Percentiles rank a stretch among this genome's conserved stretches.
Evolutionary conservation across 768 basidiomycete species (phyloP).

Genomic region (Trametes villosa): DNA sequence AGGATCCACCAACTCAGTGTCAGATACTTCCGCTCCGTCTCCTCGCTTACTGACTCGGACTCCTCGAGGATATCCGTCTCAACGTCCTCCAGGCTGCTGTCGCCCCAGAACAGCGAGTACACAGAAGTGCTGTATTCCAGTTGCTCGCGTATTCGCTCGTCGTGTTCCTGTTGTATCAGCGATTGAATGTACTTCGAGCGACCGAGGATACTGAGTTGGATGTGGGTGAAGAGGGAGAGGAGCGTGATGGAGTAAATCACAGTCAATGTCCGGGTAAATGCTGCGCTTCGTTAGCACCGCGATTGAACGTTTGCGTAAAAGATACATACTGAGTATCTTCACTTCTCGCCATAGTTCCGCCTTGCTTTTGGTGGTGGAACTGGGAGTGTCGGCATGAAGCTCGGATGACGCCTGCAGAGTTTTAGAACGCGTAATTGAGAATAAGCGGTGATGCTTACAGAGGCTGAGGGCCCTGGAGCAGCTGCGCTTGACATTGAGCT

Average conservation of each 20-base stretch:
- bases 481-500: conserved; percentile 40
- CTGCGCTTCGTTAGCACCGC: conserved; percentile 42
- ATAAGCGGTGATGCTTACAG: conserved; percentile 18
- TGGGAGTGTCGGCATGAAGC: conserved; percentile 8
- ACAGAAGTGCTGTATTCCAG: conserved; percentile 47
- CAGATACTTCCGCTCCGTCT: conserved; percentile 78
- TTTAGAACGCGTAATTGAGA: too few relatives aligned
- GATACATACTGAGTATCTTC: conserved; percentile 75
- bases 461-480: conserved; percentile 19
- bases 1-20: conserved; percentile 93
- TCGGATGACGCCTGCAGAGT: conserved; percentile 34
- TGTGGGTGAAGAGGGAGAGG: conserved; percentile 81
- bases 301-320: not conserved
- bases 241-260: conserved; percentile 86
- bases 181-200: conserved; percentile 79
- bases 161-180: conserved; percentile 60
- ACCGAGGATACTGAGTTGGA: conserved; percentile 86
- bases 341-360: conserved; percentile 91
- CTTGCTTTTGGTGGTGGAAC: conserved; percentile 53
- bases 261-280: conserved; percentile 86
- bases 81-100: conserved; percentile 21
- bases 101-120: conserved; percentile 40
- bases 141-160: conserved; percentile 56
- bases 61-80: conserved; percentile 37
- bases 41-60: conserved; percentile 52